These are phyloP conservation scores for Aspergillus carlsbadensis DNA, from an alignment of 495 filamentous ascomycete genomes.

Conservation along the genomic window DNA sequence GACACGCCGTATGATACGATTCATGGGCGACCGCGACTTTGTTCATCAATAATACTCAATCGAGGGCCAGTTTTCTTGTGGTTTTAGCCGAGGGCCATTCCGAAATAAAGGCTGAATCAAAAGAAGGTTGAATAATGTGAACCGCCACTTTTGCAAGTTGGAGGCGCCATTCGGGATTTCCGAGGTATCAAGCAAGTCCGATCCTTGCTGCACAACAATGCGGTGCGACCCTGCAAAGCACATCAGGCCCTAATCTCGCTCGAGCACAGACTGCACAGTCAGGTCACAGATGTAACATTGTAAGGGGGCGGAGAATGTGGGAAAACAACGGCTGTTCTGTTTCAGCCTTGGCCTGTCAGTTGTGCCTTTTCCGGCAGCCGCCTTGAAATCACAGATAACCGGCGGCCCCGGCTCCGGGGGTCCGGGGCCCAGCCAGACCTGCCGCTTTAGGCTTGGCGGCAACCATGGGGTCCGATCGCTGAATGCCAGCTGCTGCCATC, in stretches of 20 bases:
- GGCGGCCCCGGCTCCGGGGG: not conserved
- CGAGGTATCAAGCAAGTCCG: slow-evolving; percentile 4
- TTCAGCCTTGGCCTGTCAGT: no score
- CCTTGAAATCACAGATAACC: not conserved
- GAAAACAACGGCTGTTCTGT: no score
- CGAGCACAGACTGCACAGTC: no score
- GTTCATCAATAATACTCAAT: no score
- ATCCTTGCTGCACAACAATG: slow-evolving; percentile 18
- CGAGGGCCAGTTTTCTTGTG: no score
- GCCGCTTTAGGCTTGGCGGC: slow-evolving; percentile 19
- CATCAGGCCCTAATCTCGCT: not conserved
- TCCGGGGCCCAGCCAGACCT: not conserved
- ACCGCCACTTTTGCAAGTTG: no score
- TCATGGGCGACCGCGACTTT: not conserved
- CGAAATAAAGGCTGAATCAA: no score
- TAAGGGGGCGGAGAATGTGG: no score
- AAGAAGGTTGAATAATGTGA: no score
- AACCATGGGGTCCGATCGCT: not conserved
- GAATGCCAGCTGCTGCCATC: slow-evolving; percentile 9
- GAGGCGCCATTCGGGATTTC: no score
- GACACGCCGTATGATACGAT: slow-evolving; percentile 11
- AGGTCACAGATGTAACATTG: no score
- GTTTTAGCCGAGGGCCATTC: not conserved
- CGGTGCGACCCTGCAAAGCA: slow-evolving; percentile 14
- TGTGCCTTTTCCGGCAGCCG: no score